Percentiles rank a stretch among this genome's conserved stretches.
Evolutionary conservation across 441 rosid genomes (phyloP).

Genomic region (Flueggea neowawraea): DNA sequence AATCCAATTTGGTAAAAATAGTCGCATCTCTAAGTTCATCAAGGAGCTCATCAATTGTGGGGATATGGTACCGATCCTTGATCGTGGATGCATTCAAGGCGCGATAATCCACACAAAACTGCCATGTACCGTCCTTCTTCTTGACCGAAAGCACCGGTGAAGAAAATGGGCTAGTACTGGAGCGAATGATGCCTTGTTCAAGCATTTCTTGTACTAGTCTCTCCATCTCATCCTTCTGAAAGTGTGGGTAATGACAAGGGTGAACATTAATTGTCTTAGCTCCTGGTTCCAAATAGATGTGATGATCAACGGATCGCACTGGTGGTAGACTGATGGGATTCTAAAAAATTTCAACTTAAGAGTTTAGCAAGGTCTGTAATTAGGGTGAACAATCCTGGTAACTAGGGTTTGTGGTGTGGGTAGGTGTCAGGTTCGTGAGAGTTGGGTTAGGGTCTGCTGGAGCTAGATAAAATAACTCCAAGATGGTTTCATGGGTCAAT

Average conservation of each 20-base stretch:
- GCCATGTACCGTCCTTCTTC: constrained; percentile 4
- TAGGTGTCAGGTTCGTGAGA: not conserved
- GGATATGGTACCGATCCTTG: constrained; percentile 1
- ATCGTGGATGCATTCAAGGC: not conserved
- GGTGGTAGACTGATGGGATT: not conserved
- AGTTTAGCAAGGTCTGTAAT: not conserved
- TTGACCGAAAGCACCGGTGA: constrained; percentile 6
- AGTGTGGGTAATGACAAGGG: not conserved
- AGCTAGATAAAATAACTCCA: not conserved
- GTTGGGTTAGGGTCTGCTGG: not conserved
- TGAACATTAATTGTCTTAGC: not conserved
- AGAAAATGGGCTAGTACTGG: not conserved
- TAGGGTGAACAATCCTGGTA: not conserved
- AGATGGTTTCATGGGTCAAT: not conserved
- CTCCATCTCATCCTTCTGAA: not conserved
- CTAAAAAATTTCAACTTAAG: not conserved
- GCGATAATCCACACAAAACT: constrained; percentile 7
- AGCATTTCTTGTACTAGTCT: not conserved
- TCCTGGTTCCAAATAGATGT: not conserved
- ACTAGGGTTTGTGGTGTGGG: not conserved
- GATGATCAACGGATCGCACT: not conserved
- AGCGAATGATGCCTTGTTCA: not conserved
- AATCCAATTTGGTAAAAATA: not conserved
- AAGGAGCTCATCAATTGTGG: not conserved
- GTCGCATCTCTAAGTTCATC: not conserved